Evolutionary conservation across 305 asterid species (phyloP), one percentile per base, ranked within the genome.

Genomic region (Fraxinus dipetala): DNA sequence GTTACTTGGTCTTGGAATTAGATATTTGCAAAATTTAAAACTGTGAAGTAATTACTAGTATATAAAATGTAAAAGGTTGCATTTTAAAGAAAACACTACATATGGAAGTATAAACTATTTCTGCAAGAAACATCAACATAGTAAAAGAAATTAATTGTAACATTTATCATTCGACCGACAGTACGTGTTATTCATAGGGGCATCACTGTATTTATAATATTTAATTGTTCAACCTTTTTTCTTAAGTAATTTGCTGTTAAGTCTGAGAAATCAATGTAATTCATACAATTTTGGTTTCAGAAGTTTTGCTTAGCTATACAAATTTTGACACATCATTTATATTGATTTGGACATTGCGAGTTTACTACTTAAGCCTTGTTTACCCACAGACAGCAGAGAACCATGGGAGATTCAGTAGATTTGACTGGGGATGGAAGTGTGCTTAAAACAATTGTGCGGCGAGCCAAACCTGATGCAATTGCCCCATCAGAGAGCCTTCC

Each of bases 401-500:
- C 72, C 84, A 95, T 95, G 99, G 90, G 82, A 78, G 97, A 89
- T 69, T 67, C 89, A 32, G 80, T 89, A 63, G 98, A 95, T 89
- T 90, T 95, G 91, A 91, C 89, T 85, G 99, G 99, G 80, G 99
- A 95, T 89, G 99, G 97, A 86, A 97, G 99, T 77, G 98, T 95
- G 84, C 48, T 91, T 84, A 95, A 95, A 90, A 90, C 91, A 30
- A 92, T 90, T 34, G 67, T 92, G 28, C 92, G 94, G 65, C 90
- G 87, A 6, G 91, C 99, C 59, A 93, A 90, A 85, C 90, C 94
- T 81, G 97, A 92, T 88, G 97, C 98, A 54, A 73, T 89, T 83
- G 90, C 83, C 86, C 99, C 99, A 56, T 92, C 99, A 0, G 97
- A 92, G 85, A 87, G 87, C 75, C 93, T 95, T 78, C 97, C 99